Base-by-base conservation (phyloP, 108 stramenopile genomes). In the Skeletonema marinoi region DNA sequence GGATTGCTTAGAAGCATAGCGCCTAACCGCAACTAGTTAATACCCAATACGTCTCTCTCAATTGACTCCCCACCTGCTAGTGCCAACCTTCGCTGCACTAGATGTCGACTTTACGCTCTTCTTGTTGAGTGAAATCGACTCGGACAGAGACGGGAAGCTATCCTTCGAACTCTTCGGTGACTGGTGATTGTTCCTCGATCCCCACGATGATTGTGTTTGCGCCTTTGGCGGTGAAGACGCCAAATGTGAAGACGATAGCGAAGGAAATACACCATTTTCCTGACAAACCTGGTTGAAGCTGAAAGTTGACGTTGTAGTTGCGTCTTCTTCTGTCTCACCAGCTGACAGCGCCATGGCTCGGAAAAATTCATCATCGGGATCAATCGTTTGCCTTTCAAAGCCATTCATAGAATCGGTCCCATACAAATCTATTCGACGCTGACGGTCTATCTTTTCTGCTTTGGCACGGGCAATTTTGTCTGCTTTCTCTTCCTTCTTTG, bases 321-420 rank as follows among this genome's bases (percentile, higher is more conserved):
- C 42, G 32, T 35, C 13, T 10, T 58, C 64, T 12, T 73, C 68
- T 1, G 32, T 19, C 58, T 68, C 48, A 21, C 61, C 66, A 59
- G 51, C 2, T 30, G 78, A 66, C n/a, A 35, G 9, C 31, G 78
- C 56, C 0, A 19, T 66, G 61, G 70, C 36, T 17, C 73, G 87
- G 65, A 92, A 92, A 66, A 92, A 92, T 10, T 81, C 83, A 61
- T 92, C 91, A 39, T 86, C 75, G 4, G 85, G 89, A 68, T 92
- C 89, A 21, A 92, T 85, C 5, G 61, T 59, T 71, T 90, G 89
- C 8, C 78, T 66, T 21, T 75, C 30, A 58, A 32, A 54, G 50
- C 70, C 65, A 70, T 66, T 70, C 1, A 54, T 46, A 33, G 32
- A 67, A 66, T 46, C 50, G 12, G 77, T 70, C 42, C 83, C 81